These are phyloP conservation scores for Leptodermis oblonga DNA, from an alignment of 257 asterid genomes.

Conservation along the genomic window DNA sequence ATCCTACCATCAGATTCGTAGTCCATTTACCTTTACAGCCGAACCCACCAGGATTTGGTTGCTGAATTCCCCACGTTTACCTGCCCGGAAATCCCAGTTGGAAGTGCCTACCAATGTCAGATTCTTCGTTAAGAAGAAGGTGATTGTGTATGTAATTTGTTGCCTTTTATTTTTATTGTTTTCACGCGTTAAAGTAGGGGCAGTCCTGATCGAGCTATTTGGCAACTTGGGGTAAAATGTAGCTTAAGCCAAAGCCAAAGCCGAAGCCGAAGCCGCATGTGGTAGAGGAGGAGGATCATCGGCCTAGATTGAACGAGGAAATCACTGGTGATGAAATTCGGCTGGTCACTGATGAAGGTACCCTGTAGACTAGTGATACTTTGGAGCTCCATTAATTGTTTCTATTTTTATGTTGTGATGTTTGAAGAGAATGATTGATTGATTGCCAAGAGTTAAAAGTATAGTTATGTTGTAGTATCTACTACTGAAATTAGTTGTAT, in stretches of 20 bases:
- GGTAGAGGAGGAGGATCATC: constrained; percentile 40
- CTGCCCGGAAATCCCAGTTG: constrained; percentile 21
- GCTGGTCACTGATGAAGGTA: constrained; percentile 76
- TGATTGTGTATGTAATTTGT: constrained; percentile 17
- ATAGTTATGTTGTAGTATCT: background rate
- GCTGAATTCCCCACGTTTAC: constrained; percentile 15
- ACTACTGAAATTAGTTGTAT: background rate
- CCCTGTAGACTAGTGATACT: background rate
- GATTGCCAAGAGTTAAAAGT: background rate
- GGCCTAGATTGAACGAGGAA: constrained; percentile 61
- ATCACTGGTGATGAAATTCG: constrained; percentile 53
- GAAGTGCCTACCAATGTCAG: constrained; percentile 38
- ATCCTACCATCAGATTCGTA: constrained; percentile 26
- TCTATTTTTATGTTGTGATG: background rate
- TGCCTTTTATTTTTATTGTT: background rate
- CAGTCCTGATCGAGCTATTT: background rate
- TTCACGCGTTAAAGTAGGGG: background rate
- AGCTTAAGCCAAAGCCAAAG: constrained; percentile 22
- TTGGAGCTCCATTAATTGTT: background rate
- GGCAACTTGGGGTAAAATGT: background rate
- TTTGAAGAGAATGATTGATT: background rate
- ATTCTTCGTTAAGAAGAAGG: constrained; percentile 68
- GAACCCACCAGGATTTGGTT: constrained; percentile 22
- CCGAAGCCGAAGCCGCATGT: constrained; percentile 48
- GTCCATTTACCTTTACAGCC: constrained; percentile 17